Base-by-base conservation (phyloP, 805 yeast genomes). In the Tetrapisispora nanseiensis region DNA sequence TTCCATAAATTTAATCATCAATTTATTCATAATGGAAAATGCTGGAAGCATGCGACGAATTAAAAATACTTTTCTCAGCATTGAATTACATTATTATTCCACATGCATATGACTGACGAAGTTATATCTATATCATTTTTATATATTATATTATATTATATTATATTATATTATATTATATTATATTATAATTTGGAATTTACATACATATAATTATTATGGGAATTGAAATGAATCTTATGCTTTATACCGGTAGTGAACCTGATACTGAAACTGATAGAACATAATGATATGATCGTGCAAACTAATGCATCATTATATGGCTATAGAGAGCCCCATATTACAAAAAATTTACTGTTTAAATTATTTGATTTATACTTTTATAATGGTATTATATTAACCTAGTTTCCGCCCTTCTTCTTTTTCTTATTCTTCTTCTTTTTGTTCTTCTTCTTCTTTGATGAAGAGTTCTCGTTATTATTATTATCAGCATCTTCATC, bases 401-500 rank as follows among this genome's bases (percentile, higher is more conserved):
- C 33, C 32, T 42, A 24, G 26, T 38, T 45, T 2, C 43, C 44
- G 19, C 43, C 33, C n/a, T 32, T 42, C 32, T 42, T 43, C 39
- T 43, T 40, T 16, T 36, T 36, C 33, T 36, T 36, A 20, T 36
- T 36, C 26, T 36, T 36, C 39, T 36, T 36, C 33, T 36, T 33
- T 30, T 20, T 41, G 41, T 26, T 36, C n/a, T 36, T 36, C 26
- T 36, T 36, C 24, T 36, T 36, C 11, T 27, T 36, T 7, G 39
- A 6, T 20, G 39, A 28, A 28, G 15, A 15, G 23, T 35, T 35
- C 37, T 42, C 26, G 13, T 37, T 20, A 23, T 27, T 29, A 18
- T 29, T 37, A 29, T 37, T 28, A 24, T 32, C 41, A 22, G 28
- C 43, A 27, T 47, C 46, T 34, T 46, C 54, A 6, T 23, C 37